Percentiles rank a stretch among this genome's conserved stretches.
Conservation (phyloP, 1,139 yeast species). For the Yamadazyma spencermartinsiae region DNA sequence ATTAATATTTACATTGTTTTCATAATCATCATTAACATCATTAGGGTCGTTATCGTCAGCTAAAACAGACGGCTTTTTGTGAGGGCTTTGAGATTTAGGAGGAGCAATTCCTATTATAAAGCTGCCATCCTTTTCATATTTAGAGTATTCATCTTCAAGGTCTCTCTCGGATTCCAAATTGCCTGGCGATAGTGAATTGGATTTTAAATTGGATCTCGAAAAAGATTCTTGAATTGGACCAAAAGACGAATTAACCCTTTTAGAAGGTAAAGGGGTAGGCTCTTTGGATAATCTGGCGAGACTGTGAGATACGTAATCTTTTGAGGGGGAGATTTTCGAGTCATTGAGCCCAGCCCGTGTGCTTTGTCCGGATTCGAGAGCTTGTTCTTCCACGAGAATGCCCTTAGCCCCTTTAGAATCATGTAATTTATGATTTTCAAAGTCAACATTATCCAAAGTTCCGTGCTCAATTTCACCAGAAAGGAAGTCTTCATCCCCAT, state of each 20-base stretch:
- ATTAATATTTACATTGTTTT: neutral
- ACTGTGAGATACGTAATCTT: conserved; percentile 1
- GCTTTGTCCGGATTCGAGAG: no score
- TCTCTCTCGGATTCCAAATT: neutral
- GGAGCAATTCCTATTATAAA: conserved; percentile 12
- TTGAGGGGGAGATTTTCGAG: neutral
- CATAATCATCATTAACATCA: neutral
- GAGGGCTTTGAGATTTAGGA: conserved; percentile 5
- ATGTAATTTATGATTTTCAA: neutral
- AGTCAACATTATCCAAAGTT: neutral
- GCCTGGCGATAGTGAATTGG: neutral
- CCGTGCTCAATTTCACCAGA: conserved; percentile 2
- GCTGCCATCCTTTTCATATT: conserved; percentile 10
- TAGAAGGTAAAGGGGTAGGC: neutral
- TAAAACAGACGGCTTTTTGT: neutral
- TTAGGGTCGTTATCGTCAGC: neutral
- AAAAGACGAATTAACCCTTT: neutral
- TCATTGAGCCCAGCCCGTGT: neutral
- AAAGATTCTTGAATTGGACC: neutral
- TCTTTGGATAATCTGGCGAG: neutral
- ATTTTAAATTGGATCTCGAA: neutral
- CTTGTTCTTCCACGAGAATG: no score
- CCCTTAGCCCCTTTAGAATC: neutral
- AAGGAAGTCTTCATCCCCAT: neutral
- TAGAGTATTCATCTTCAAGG: conserved; percentile 5